Evolutionary conservation across 2,329 filamentous ascomycete genomes (phyloP), one percentile per base, ranked within the genome.

Genomic region (Plectosphaerella sp.): DNA sequence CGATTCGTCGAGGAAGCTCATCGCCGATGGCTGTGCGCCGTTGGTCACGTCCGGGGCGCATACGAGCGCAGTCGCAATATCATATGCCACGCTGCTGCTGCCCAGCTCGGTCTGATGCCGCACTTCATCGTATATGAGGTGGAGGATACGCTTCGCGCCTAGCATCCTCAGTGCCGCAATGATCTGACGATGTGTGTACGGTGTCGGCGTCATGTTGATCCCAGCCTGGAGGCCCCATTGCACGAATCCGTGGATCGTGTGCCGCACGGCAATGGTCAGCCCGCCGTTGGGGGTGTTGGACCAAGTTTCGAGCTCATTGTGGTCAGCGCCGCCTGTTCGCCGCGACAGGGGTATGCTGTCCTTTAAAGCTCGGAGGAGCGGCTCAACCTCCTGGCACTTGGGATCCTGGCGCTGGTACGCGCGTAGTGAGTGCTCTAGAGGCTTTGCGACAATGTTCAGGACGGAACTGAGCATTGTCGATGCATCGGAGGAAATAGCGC

Each of bases 101-200:
- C 81, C 80, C 1, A 74, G 66, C 28, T 84, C 80, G 0, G 80
- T 81, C 56, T 87, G 82, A 16, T 79, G 68, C 58, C 80, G 82
- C 7, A 90, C 68, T 58, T 91, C 88, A 8, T 90, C 83, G 11
- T 90, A 63, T 20, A 93, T 79, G 6, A 83, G 69, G 2, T 75
- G 67, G 1, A 93, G 67, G 0, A 89, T 70, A 5, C 77, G 73
- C 53, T 75, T 79, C 0, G 86, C 79, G 0, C 87, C 87, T 1
- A 88, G 69, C 33, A 88, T 72, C 51, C 80, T 78, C 36, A 82
- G 67, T 0, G 79, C 82, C 0, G 79, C 76, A 9, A 89, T 76
- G 3, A 91, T 71, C 57, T 88, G 85, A 5, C 86, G 82, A 62
- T 91, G 87, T 0, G 86, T 89, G 64, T 92, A 93, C 11, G 79